Evolutionary conservation across 2,329 filamentous ascomycete species (phyloP), one percentile per base, ranked within the genome.

Genomic region (Botryosphaeria dothidea): DNA sequence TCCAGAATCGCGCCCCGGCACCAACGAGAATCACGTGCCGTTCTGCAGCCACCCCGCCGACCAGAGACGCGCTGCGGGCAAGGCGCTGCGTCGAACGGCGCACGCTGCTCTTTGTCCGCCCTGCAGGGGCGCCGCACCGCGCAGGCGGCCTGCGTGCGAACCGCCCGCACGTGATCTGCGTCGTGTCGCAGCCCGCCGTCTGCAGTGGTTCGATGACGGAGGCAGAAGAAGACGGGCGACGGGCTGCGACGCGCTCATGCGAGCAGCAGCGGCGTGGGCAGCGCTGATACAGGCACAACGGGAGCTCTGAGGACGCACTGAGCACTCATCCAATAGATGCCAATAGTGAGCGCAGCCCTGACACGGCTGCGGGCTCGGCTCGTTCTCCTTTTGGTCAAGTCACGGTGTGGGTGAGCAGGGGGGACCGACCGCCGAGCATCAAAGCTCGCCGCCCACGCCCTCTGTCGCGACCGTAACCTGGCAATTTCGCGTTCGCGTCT

Each of bases 311-410:
- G 21, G 11, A 4, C 31, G 34, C 21, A 8, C 25, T 29, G 25
- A 17, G 25, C 48, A 8, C 48, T 45, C 25, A 27, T 60, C 56
- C 56, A 60, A 60, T 60, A 17, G 56, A n/a, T 15, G 21, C 25
- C 9, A 8, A 11, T 25, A 23, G 56, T n/a, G 25, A 21, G 56
- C 17, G 41, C 56, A 17, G 41, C 56, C 7, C 38, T 46, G 56
- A 41, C 29, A 45, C 56, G 29, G 41, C n/a, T 38, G 54, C 56
- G 56, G 41, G 56, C 56, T 46, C 56, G 56, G 56, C 56, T 60
- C 56, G 56, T 46, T 60, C 56, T 41, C 56, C 56, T 60, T 60
- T 60, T 60, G 56, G 31, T 38, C 56, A 60, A 46, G 56, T 60
- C 56, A 46, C 56, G 56, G 56, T 60, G 56, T 60, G 41, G 41